Evolutionary conservation across 352 stramenopile species (phyloP), one percentile per base, ranked within the genome.

Genomic region (Phytophthora pinifolia): DNA sequence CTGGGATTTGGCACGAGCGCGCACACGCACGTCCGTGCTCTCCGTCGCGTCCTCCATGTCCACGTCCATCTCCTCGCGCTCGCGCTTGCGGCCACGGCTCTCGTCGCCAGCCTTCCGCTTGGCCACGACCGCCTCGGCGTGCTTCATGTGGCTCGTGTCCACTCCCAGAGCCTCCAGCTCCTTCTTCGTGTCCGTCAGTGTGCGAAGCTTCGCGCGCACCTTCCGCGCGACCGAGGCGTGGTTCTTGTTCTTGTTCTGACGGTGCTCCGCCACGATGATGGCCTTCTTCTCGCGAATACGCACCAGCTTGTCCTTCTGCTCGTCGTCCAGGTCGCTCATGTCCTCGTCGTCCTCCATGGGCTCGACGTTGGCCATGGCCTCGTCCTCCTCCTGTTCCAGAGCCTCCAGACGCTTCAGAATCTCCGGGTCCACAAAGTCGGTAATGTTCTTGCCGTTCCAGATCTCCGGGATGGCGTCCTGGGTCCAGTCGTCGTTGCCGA

Each of bases 391-490:
- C 48, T 91, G 67, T 76, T 99, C 97, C 39, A 99, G 76, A 33
- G 88, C 83, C 13, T 92, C 89, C 30, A 99, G 85, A 59, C 95
- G 96, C 49, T 92, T 94, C 39, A 98, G 89, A 70, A 99, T 99
- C 32, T 99, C 96, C 8, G 96, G 83, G 66, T 99, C 98, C 43
- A 99, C 84, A 73, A 98, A 99, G 73, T 99, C 98, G 42, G 92
- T 88, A 82, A 99, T 96, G 75, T 99, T 99, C 79, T 99, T 99
- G 58, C 98, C 98, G 73, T 99, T 98, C 79, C 98, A 97, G 70
- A 99, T 99, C 76, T 99, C 94, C 5, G 98, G 98, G 51, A 99
- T 98, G 32, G 88, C 79, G 71, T 99, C 98, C 65, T 95, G 96
- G 35, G 88, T 91, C 95, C 96, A 99, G 41, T 98, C 92, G 43